Conservation (phyloP, 2,329 filamentous ascomycete genomes). For the Phialophora chinensis region DNA sequence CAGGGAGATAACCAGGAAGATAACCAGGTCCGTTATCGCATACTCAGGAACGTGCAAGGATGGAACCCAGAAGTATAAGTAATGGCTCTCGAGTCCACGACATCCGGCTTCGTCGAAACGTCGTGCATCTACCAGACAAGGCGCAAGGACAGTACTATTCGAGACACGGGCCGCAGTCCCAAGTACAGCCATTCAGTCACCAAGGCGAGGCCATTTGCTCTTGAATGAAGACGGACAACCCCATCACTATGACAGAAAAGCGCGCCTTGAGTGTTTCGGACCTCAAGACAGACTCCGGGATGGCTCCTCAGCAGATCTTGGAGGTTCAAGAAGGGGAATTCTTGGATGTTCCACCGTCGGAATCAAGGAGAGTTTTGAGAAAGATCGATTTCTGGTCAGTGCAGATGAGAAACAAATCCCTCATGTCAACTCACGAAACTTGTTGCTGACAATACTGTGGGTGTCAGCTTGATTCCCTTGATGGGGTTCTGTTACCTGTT, state of each 20-base stretch:
- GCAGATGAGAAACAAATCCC: neutral
- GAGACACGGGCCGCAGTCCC: neutral
- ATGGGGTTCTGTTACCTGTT: conserved; percentile 44
- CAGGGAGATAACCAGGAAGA: neutral
- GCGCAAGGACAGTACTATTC: neutral
- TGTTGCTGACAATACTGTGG: neutral
- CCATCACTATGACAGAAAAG: neutral
- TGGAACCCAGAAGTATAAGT: conserved; percentile 8
- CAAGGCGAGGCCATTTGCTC: neutral
- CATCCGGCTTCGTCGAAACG: neutral
- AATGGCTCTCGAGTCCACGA: neutral
- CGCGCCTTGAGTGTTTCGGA: neutral
- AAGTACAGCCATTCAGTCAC: no score
- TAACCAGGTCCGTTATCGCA: neutral
- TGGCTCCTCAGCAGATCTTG: neutral
- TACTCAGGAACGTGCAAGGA: neutral
- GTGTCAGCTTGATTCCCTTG: conserved; percentile 39
- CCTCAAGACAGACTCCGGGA: neutral
- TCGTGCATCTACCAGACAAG: neutral
- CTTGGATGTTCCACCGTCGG: conserved; percentile 7
- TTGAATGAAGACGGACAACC: neutral
- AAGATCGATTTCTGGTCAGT: conserved; percentile 27
- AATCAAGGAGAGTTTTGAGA: conserved; percentile 15
- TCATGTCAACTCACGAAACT: neutral
- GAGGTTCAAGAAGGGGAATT: conserved; percentile 5